These are phyloP conservation scores for Metarhizium anisopliae DNA, from an alignment of 2,329 filamentous ascomycete species.

Conservation along the genomic window DNA sequence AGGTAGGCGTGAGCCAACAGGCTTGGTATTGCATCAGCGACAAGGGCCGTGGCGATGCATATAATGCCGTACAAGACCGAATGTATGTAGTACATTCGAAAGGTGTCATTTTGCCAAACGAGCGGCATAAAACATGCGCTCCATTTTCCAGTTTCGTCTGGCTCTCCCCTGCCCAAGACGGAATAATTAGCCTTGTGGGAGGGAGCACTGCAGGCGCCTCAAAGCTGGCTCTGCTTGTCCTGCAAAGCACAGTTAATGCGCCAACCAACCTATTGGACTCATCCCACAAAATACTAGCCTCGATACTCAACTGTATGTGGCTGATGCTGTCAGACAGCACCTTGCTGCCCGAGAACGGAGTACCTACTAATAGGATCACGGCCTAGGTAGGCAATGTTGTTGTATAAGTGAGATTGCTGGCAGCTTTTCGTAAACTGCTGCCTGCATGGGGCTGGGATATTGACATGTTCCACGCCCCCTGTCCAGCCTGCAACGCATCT, in stretches of 20 bases:
- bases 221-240: not conserved
- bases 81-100: not conserved
- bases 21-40: not conserved
- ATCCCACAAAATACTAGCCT: slow-evolving; percentile 2
- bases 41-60: not conserved
- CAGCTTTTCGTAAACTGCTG: not conserved
- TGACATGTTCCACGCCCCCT: too few species aligned
- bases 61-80: not conserved
- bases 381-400: too few species aligned
- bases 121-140: not conserved
- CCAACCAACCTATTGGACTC: not conserved
- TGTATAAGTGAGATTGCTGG: not conserved
- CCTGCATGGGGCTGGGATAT: not conserved
- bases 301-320: slow-evolving; percentile 2
- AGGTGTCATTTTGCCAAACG: not conserved
- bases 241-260: not conserved
- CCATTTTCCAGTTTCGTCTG: too few species aligned
- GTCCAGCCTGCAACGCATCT: not conserved
- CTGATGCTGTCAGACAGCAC: not conserved
- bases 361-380: too few species aligned
- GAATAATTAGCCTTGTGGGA: not conserved
- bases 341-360: not conserved
- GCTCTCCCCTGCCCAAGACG: too few species aligned
- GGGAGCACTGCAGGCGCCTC: not conserved
- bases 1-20: not conserved